Percentiles rank a stretch among this genome's conserved stretches.
phyloP scores from a whole-genome alignment of 306 rosid genomes.

The Quercus rubra region DNA sequence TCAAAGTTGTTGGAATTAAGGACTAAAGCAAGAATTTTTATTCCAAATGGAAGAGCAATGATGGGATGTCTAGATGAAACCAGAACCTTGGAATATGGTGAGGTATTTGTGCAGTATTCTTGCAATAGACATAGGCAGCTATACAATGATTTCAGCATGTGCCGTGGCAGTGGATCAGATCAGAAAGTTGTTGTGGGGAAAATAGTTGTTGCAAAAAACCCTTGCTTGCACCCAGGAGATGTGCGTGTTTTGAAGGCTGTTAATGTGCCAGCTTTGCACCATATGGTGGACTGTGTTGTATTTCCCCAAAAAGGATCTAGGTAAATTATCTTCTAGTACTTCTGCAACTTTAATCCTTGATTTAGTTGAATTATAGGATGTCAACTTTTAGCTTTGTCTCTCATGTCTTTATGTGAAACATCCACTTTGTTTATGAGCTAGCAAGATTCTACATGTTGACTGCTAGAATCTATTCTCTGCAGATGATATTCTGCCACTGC shows the following conservation, averaged over 20 bases:
- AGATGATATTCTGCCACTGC: neutral
- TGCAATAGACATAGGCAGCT: slow-evolving; percentile 20
- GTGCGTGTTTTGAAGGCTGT: slow-evolving; percentile 75
- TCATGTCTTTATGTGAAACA: neutral
- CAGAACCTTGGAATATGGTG: slow-evolving; percentile 65
- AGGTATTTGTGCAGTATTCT: slow-evolving; percentile 72
- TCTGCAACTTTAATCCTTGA: neutral
- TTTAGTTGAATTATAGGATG: neutral
- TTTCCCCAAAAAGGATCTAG: slow-evolving; percentile 75
- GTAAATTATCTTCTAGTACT: slow-evolving; percentile 28
- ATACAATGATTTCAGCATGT: slow-evolving; percentile 14
- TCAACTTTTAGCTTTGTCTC: neutral
- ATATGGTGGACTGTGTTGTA: slow-evolving; percentile 82
- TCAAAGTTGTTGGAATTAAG: slow-evolving; percentile 71
- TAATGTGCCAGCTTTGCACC: slow-evolving; percentile 58
- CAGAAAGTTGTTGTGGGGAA: slow-evolving; percentile 16
- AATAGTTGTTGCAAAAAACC: slow-evolving; percentile 79
- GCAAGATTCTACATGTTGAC: neutral
- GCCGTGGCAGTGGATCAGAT: slow-evolving; percentile 1
- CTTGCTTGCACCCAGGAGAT: slow-evolving; percentile 84
- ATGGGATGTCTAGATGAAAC: slow-evolving; percentile 94
- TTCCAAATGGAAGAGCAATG: slow-evolving; percentile 85
- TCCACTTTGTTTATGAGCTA: neutral
- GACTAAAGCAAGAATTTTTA: slow-evolving; percentile 54
- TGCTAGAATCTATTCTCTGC: neutral